Percentiles rank a stretch among this genome's conserved stretches.
These are phyloP conservation scores for Yamadazyma scolyti DNA, from an alignment of 805 yeast genomes.

Conservation along the genomic window DNA sequence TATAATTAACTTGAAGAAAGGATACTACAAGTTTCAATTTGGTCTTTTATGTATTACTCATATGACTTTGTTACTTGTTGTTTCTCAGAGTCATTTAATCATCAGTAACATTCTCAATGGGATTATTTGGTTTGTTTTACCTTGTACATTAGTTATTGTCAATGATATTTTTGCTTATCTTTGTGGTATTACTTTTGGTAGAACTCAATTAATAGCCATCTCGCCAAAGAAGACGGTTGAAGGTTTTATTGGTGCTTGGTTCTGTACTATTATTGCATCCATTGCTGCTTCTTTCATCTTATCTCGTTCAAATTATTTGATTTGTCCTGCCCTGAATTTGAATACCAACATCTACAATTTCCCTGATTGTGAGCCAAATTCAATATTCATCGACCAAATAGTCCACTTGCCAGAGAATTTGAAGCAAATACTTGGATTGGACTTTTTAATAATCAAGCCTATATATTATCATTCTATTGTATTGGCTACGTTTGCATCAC, in stretches of 20 bases:
- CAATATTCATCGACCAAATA: constrained; percentile 81
- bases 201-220: constrained; percentile 84
- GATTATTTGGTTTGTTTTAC: constrained; percentile 89
- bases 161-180: constrained; percentile 96
- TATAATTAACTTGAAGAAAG: constrained; percentile 84
- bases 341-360: constrained; percentile 59
- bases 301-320: constrained; percentile 66
- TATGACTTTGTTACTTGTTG: constrained; percentile 86
- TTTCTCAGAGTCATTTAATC: constrained; percentile 90
- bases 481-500: constrained; percentile 90
- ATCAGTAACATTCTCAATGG: constrained; percentile 88
- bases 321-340: constrained; percentile 78
- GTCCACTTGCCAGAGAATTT: constrained; percentile 71
- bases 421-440: constrained; percentile 38
- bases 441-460: constrained; percentile 67
- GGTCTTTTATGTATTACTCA: constrained; percentile 92
- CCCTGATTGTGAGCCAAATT: constrained; percentile 76
- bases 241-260: constrained; percentile 97
- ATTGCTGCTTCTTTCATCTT: constrained; percentile 61
- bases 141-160: constrained; percentile 86
- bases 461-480: constrained; percentile 85
- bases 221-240: constrained; percentile 98
- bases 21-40: constrained; percentile 87
- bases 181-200: constrained; percentile 96
- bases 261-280: constrained; percentile 79